Conservation (phyloP, 441 rosid genomes). For the Adansonia gregorii region DNA sequence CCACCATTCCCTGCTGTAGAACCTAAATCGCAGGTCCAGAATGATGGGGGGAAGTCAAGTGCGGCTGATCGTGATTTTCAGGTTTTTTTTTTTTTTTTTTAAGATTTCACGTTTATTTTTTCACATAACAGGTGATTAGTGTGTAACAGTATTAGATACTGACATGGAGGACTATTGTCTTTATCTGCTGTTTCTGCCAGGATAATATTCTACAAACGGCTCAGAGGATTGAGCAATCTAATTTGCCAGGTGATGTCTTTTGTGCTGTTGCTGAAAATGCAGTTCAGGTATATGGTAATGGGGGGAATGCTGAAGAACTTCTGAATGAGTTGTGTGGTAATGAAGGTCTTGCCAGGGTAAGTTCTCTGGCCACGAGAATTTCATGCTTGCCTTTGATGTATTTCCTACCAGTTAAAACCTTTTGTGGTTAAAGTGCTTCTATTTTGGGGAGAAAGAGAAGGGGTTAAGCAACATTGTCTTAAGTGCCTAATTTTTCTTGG, state of each 20-base stretch:
- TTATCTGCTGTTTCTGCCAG: conserved; percentile 35
- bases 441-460: neutral
- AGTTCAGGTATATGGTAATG: conserved; percentile 40
- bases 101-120: neutral
- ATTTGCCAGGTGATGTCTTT: conserved; percentile 64
- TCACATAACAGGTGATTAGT: neutral
- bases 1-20: conserved; percentile 14
- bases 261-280: conserved; percentile 64
- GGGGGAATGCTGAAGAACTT: conserved; percentile 45
- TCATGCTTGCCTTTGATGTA: too few species aligned
- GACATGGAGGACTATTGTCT: conserved; percentile 3
- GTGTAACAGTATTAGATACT: neutral
- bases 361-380: conserved; percentile 20
- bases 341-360: conserved; percentile 65
- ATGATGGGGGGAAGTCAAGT: conserved; percentile 32
- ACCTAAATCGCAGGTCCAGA: conserved; percentile 41
- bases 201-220: conserved; percentile 53
- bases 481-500: neutral
- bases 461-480: conserved; percentile 1
- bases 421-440: neutral
- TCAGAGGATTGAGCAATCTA: conserved; percentile 55
- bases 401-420: neutral
- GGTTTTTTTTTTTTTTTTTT: conserved; percentile 42
- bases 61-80: conserved; percentile 42
- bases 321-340: conserved; percentile 52